Percentiles rank a stretch among this genome's conserved stretches.
phyloP scores from a whole-genome alignment of 768 basidiomycete genomes.

The Vararia minispora region DNA sequence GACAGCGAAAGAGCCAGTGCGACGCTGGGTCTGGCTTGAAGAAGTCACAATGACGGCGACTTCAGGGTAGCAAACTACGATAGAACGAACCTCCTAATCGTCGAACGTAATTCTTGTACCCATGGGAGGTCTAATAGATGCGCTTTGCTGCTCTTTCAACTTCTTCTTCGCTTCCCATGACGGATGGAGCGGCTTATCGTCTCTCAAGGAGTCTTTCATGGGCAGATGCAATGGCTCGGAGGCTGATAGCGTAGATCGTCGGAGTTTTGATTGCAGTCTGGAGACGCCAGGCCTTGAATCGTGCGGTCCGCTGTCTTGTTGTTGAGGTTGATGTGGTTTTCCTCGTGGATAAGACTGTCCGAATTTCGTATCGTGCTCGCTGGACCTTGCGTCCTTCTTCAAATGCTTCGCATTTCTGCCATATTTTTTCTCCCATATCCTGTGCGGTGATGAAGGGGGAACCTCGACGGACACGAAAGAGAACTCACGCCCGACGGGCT shows the following conservation, averaged over 20 bases:
- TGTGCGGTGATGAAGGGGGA: constrained; percentile 20
- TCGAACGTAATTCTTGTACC: constrained; percentile 78
- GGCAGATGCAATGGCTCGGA: not conserved
- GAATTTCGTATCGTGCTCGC: not conserved
- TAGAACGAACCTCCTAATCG: no score
- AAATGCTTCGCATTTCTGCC: constrained; percentile 88
- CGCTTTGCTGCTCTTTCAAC: constrained; percentile 57
- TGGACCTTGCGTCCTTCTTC: constrained; percentile 36
- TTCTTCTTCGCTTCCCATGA: constrained; percentile 94
- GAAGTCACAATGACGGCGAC: no score
- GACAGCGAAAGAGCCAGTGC: not conserved
- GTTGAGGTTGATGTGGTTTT: not conserved
- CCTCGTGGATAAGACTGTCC: not conserved
- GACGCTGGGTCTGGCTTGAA: not conserved
- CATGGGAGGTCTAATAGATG: constrained; percentile 51
- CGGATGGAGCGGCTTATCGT: constrained; percentile 60
- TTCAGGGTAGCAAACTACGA: no score
- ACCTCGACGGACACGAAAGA: not conserved
- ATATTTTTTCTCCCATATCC: constrained; percentile 98
- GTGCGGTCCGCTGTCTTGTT: no score
- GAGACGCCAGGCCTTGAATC: no score
- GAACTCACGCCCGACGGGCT: constrained; percentile 84
- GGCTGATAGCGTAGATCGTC: constrained; percentile 7
- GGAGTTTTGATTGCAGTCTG: constrained; percentile 16
- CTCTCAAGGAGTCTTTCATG: no score